phyloP scores from a whole-genome alignment of 345 rosid genomes.

The Hypericum perforatum region DNA sequence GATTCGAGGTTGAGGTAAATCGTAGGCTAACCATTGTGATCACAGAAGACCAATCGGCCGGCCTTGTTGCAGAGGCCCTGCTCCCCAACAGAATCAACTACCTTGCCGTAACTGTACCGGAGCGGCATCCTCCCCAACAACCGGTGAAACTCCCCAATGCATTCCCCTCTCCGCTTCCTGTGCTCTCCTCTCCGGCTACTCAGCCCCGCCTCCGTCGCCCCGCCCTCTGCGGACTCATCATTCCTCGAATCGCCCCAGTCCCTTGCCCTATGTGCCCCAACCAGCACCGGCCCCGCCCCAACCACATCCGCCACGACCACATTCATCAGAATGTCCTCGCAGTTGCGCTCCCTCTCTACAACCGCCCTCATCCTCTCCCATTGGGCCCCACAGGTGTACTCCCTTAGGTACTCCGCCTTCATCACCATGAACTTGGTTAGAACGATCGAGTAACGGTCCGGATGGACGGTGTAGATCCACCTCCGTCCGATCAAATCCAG shows the following conservation, averaged over 20 bases:
- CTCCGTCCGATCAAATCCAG: slow-evolving; percentile 33
- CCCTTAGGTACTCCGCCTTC: slow-evolving; percentile 36
- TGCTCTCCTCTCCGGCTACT: slow-evolving; percentile 57
- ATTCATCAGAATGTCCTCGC: slow-evolving; percentile 74
- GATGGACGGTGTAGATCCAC: slow-evolving; percentile 75
- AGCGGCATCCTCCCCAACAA: slow-evolving; percentile 57
- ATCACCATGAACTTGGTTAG: slow-evolving; percentile 65
- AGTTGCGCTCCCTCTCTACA: slow-evolving; percentile 46
- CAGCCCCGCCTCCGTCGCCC: slow-evolving; percentile 43
- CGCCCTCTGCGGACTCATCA: slow-evolving; percentile 1
- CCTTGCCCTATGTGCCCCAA: slow-evolving; percentile 51
- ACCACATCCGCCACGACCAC: slow-evolving; percentile 46
- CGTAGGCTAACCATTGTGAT: slow-evolving; percentile 15
- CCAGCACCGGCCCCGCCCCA: slow-evolving; percentile 50
- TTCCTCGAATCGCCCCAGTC: slow-evolving; percentile 57
- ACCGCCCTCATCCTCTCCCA: slow-evolving; percentile 46
- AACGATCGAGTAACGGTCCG: slow-evolving; percentile 52
- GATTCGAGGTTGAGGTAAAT: too few species aligned
- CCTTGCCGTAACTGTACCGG: slow-evolving; percentile 49
- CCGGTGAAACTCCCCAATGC: slow-evolving; percentile 49
- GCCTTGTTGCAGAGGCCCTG: slow-evolving; percentile 59
- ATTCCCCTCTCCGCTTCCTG: slow-evolving; percentile 62
- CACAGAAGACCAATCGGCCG: slow-evolving; percentile 48
- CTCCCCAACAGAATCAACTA: slow-evolving; percentile 54
- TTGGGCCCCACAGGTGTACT: slow-evolving; percentile 46